Evolutionary conservation across 192 early-diverging fungal genomes (phyloP).

Genomic region (Backusella circina): DNA sequence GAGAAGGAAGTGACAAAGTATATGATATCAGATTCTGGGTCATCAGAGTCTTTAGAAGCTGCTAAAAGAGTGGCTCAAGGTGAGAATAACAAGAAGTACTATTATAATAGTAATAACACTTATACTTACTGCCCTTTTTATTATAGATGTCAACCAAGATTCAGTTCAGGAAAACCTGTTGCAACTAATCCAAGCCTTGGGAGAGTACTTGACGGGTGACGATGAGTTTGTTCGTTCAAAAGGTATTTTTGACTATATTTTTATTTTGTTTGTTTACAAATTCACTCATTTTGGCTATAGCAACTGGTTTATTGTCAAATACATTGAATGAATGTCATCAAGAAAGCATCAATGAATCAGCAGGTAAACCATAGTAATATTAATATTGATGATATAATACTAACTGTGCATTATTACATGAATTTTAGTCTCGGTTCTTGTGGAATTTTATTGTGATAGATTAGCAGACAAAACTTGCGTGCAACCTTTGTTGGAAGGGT

Average conservation of each 20-base stretch:
- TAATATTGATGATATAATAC: not conserved
- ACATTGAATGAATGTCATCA: conserved; percentile 50
- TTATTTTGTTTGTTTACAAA: not conserved
- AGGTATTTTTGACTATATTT: conserved; percentile 43
- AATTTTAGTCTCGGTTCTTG: conserved; percentile 52
- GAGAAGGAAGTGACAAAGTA: conserved; percentile 27
- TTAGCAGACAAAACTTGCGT: conserved; percentile 73
- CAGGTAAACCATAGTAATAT: conserved; percentile 34
- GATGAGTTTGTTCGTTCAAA: conserved; percentile 85
- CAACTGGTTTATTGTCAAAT: conserved; percentile 60
- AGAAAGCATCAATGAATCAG: conserved; percentile 46
- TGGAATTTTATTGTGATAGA: conserved; percentile 72
- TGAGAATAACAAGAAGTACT: not conserved
- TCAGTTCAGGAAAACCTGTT: conserved; percentile 60
- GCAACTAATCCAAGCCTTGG: conserved; percentile 76
- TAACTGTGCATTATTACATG: not conserved
- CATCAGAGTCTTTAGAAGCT: conserved; percentile 10
- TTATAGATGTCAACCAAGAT: conserved; percentile 28
- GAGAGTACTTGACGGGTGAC: conserved; percentile 69
- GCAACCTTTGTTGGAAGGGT: conserved; percentile 57
- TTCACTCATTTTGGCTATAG: conserved; percentile 27
- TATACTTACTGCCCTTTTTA: not conserved
- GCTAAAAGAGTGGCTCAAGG: not conserved
- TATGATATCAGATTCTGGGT: conserved; percentile 22
- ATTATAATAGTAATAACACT: no score